Percentiles rank a stretch among this genome's conserved stretches.
Evolutionary conservation across 345 rosid species (phyloP).

Genomic region (Eucalyptus marginata): DNA sequence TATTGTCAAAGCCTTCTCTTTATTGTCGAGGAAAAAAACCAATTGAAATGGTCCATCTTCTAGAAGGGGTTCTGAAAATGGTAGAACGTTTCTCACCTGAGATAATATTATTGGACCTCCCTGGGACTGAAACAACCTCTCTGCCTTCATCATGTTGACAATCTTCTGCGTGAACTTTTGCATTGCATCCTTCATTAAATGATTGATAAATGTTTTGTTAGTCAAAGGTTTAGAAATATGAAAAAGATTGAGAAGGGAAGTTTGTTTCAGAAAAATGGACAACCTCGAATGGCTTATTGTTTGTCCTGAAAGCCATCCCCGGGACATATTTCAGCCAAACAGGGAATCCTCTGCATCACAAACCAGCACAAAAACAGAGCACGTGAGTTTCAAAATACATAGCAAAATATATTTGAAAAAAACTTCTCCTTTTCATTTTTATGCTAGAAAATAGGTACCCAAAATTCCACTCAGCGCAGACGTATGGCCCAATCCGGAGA

Average conservation of each 20-base stretch:
- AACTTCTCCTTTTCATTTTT: neutral
- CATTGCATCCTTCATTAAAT: slow-evolving; percentile 5
- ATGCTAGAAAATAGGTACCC: neutral
- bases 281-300: slow-evolving; percentile 5
- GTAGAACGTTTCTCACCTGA: slow-evolving; percentile 7
- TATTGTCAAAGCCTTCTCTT: neutral
- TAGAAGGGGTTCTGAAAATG: neutral
- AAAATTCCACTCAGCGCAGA: slow-evolving; percentile 12
- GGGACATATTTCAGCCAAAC: slow-evolving; percentile 12
- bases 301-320: slow-evolving; percentile 7
- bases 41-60: neutral
- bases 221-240: neutral
- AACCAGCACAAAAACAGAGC: neutral
- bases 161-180: slow-evolving; percentile 31
- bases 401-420: neutral
- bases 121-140: slow-evolving; percentile 24
- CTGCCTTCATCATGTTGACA: slow-evolving; percentile 25
- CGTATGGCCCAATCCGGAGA: slow-evolving; percentile 10
- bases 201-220: neutral
- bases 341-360: slow-evolving; percentile 4
- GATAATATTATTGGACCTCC: slow-evolving; percentile 45
- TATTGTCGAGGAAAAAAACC: too few relatives aligned
- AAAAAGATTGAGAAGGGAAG: neutral
- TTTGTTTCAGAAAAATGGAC: neutral
- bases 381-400: neutral